Evolutionary conservation across 495 filamentous ascomycete species (phyloP).

Genomic region (Cryomyces antarcticus): DNA sequence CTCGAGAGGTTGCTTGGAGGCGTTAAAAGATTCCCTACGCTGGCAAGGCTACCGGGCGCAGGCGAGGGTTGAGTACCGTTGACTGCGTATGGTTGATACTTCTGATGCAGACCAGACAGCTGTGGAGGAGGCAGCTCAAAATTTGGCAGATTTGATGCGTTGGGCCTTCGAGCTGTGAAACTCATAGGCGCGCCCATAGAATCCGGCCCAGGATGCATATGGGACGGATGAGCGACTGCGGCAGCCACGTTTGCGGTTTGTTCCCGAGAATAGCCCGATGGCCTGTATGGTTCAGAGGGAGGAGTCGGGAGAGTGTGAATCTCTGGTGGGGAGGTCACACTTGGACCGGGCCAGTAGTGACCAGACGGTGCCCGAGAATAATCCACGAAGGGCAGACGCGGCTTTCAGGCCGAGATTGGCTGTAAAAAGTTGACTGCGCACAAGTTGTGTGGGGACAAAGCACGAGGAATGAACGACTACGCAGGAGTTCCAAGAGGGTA

Average conservation of each 20-base stretch:
- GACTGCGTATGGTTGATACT: slow-evolving; percentile 25
- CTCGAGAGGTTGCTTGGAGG: slow-evolving; percentile 40
- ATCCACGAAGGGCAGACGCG: slow-evolving; percentile 11
- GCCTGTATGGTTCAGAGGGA: slow-evolving; percentile 8
- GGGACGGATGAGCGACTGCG: slow-evolving; percentile 19
- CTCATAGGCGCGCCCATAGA: slow-evolving; percentile 20
- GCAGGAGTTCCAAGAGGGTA: no score
- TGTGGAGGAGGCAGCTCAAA: slow-evolving; percentile 22
- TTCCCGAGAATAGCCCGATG: slow-evolving; percentile 9
- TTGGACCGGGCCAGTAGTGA: slow-evolving; percentile 11
- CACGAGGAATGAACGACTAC: no score
- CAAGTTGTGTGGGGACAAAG: no score
- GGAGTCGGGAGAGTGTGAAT: slow-evolving; percentile 9
- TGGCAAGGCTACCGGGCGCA: slow-evolving; percentile 21
- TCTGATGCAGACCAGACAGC: slow-evolving; percentile 14
- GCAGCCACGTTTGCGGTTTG: slow-evolving; percentile 24
- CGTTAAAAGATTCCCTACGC: slow-evolving; percentile 40
- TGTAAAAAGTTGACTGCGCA: no score
- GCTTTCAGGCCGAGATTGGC: not conserved
- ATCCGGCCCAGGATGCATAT: slow-evolving; percentile 22
- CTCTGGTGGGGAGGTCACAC: slow-evolving; percentile 6
- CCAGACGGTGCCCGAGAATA: slow-evolving; percentile 9
- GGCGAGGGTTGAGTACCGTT: slow-evolving; percentile 24
- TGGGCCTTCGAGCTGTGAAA: slow-evolving; percentile 20
- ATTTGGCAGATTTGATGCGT: slow-evolving; percentile 17